Evolutionary conservation across 495 filamentous ascomycete genomes (phyloP), one percentile per base, ranked within the genome.

Genomic region (Penicillium diatomitis): DNA sequence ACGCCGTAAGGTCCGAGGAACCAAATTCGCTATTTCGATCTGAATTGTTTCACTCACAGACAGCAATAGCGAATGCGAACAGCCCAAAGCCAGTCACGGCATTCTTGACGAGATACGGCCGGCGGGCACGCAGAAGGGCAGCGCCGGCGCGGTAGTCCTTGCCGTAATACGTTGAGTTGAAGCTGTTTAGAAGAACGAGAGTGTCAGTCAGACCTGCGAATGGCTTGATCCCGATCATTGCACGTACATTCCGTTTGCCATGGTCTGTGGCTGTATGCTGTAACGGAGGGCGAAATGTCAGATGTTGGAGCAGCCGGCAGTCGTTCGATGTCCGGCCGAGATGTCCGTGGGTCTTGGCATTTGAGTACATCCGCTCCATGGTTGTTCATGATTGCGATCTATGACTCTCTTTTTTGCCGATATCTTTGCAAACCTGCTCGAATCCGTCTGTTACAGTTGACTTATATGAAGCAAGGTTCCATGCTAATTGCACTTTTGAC

Each of bases 71-170:
- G 55, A 96, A 83, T 4, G 69, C 76, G 52, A 82, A 75, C 29
- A 96, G 74, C 8, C 66, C 77, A 6, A 83, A 46, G 8, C 91
- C 94, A 12, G 87, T 86, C 40, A 88, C 34, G 28, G 81, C 73
- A 66, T 99, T 97, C 75, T 85, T 90, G 69, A 96, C 69, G 10
- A 99, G 81, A 67, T 89, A 97, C 41, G 94, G 92, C 55, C 84
- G 80, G 49, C 92, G 83, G 46, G 92, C 94, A 47, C 92, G 86
- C 60, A 95, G 82, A 49, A 99, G 82, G 27, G 92, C 85, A 28
- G 86, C 79, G 31, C 82, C 82, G 65, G 89, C 87, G 54, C 82
- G 81, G 68, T 85, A 83, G 58, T 86, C 73, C 61, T 82, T 78
- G 68, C 95, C 86, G 71, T 96, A 97, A 76, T 98, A 98, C 51